Evolutionary conservation across 768 basidiomycete genomes (phyloP).

Genomic region (Lactarius hatsudake): DNA sequence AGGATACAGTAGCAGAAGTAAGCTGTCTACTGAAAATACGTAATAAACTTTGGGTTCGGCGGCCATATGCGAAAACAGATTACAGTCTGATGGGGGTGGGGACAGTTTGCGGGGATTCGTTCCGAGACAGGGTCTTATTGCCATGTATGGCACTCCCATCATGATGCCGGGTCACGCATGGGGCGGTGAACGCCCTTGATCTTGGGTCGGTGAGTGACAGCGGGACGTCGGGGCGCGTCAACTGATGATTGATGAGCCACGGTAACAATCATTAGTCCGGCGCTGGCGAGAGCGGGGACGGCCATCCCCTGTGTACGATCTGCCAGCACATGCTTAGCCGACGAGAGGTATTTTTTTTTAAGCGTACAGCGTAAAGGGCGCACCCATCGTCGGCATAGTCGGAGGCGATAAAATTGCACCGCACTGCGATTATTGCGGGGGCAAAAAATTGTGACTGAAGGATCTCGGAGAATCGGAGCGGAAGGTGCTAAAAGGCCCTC

Average conservation of each 20-base stretch:
- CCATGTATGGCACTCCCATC: not conserved
- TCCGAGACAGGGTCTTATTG: not conserved
- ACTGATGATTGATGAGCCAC: not conserved
- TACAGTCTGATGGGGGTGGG: not conserved
- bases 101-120: not conserved
- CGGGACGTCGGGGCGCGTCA: not conserved
- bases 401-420: constrained; percentile 3
- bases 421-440: not conserved
- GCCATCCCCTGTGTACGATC: no score
- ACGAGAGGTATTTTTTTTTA: not conserved
- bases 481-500: not conserved
- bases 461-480: constrained; percentile 13
- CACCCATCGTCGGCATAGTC: constrained; percentile 6
- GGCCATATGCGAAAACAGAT: not conserved
- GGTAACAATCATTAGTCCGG: not conserved
- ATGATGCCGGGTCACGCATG: not conserved
- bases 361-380: constrained; percentile 22
- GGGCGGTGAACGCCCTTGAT: not conserved
- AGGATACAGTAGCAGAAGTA: no score
- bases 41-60: not conserved
- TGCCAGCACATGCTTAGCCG: not conserved
- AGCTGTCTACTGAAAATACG: not conserved
- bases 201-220: not conserved
- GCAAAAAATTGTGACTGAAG: not conserved
- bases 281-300: not conserved